phyloP scores from a whole-genome alignment of 176 grass and related monocot genomes.

The Bolboschoenus planiculmis region DNA sequence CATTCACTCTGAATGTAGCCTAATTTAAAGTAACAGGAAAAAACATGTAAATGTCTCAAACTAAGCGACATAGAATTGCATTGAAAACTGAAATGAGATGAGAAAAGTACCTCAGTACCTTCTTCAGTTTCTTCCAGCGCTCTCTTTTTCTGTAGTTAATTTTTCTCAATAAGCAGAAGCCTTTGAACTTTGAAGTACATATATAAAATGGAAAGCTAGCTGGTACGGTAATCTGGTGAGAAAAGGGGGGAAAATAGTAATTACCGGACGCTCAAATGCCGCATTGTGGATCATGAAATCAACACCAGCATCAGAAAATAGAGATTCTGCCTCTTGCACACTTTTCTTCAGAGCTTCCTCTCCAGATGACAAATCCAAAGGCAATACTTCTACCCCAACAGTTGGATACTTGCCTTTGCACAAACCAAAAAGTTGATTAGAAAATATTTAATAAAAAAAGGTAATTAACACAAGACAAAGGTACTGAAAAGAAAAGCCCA shows the following conservation, averaged over 20 bases:
- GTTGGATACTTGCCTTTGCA: conserved; percentile 54
- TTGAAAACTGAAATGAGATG: conserved; percentile 26
- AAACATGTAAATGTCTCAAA: conserved; percentile 1
- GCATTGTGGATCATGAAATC: conserved; percentile 96
- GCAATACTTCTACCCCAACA: conserved; percentile 71
- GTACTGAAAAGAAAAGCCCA: neutral
- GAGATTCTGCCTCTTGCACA: conserved; percentile 64
- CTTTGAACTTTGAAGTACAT: conserved; percentile 1
- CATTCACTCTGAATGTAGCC: conserved; percentile 73
- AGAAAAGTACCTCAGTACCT: conserved; percentile 49
- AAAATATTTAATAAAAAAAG: neutral
- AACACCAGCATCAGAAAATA: conserved; percentile 75
- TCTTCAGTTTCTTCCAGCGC: conserved; percentile 87
- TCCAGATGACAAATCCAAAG: conserved; percentile 84
- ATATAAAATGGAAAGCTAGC: neutral
- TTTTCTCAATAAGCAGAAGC: conserved; percentile 8
- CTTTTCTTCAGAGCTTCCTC: conserved; percentile 59
- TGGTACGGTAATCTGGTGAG: neutral
- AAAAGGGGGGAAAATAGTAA: conserved; percentile 22
- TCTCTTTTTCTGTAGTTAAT: conserved; percentile 56
- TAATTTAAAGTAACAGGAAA: conserved; percentile 25
- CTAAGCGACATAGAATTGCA: neutral
- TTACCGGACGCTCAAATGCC: conserved; percentile 82
- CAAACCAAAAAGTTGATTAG: neutral
- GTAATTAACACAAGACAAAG: neutral